Conservation (phyloP, 495 filamentous ascomycete species). For the Xylaria grammica region DNA sequence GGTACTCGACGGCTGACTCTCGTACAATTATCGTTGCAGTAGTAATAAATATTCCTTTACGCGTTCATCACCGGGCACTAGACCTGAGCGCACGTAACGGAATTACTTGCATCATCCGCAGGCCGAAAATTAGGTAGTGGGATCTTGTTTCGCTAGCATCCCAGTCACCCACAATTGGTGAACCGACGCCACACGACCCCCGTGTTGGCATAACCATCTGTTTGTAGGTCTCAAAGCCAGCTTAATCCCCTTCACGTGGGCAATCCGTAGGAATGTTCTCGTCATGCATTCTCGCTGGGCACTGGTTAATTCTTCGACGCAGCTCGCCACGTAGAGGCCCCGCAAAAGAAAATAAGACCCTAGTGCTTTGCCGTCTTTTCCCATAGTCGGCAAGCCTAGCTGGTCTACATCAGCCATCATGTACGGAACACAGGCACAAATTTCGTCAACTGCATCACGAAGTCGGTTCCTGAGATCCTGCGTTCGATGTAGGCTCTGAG, state of each 20-base stretch:
- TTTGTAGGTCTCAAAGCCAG: not conserved
- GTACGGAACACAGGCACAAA: slow-evolving; percentile 11
- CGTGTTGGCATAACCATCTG: not conserved
- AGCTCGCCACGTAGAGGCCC: slow-evolving; percentile 3
- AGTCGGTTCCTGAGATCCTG: not conserved
- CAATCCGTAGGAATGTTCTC: slow-evolving; percentile 8
- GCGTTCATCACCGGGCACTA: no score
- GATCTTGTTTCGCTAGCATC: no score
- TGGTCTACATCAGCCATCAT: slow-evolving; percentile 9
- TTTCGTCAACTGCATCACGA: not conserved
- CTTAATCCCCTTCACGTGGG: slow-evolving; percentile 6
- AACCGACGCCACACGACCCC: no score
- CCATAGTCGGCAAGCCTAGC: not conserved
- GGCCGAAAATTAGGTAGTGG: no score
- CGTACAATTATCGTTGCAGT: no score
- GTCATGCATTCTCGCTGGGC: not conserved
- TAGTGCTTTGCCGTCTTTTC: slow-evolving; percentile 8
- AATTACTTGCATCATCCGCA: no score
- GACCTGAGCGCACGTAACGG: no score
- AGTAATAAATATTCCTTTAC: no score
- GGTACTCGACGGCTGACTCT: no score
- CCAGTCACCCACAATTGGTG: no score
- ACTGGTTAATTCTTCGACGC: not conserved
- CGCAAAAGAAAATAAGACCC: slow-evolving; percentile 1
- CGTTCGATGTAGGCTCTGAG: not conserved